Evolutionary conservation across 1,139 yeast genomes (phyloP), one percentile per base, ranked within the genome.

Genomic region (Taiozyma sp.): DNA sequence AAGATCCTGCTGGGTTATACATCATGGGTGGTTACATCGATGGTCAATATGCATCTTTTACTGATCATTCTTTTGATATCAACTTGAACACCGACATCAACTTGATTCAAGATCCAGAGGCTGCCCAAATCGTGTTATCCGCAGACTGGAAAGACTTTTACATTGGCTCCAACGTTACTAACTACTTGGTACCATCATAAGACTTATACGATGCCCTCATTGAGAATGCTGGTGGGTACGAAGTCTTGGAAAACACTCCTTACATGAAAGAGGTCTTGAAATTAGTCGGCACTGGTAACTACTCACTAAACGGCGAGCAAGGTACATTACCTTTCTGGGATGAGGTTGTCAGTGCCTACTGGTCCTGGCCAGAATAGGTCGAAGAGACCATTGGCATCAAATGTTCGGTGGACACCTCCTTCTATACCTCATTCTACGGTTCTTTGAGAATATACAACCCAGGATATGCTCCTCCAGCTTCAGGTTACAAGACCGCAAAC

Each of bases 1-100:
- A 72, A 53, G 73, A 72, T 43, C 70, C 74, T 45, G 73, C 67
- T 36, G 72, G 72, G 41, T 61, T 73, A 49, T 71, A 68, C 60
- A 64, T 72, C 48, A 73, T 73, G 76, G 76, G 76, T 48, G 77
- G 76, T 29, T 73, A 69, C 59, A 59, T 70, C 51, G 76, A 73
- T 58, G 66, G 60, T 41, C 76, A 72, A 58, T 69, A 65, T 50
- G 71, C 69, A 4, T 69, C 67, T 48, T 70, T 69, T 36, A 63
- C 68, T 16, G 74, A 74, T 32, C 51, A 63, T 36, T 49, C 65
- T 39, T 62, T 64, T 45, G 57, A 59, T 30, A 67, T 67, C 50
- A 75, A 72, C 56, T 63, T 71, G 52, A 68, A 70, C 62, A 70
- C 74, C 43, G 76, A 73, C 56, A 70, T 73, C 59, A 72, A 73